Base-by-base conservation (phyloP, 2,329 filamentous ascomycete species). In the Alternaria brassicicola region DNA sequence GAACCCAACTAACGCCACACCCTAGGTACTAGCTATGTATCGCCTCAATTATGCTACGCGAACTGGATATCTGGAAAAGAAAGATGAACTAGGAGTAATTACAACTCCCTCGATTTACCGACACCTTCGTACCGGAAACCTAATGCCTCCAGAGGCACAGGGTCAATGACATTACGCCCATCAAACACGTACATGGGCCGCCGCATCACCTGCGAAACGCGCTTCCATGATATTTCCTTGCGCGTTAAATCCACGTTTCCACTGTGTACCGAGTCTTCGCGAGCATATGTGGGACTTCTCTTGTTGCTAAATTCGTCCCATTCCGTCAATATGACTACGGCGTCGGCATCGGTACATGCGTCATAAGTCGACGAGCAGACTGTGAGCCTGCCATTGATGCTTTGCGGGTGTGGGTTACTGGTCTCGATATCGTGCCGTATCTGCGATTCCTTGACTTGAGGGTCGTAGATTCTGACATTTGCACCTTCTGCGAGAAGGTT, bases 151-250 rank as follows among this genome's bases (percentile, higher is more conserved):
- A 52, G 39, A 43, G 50, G 50, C 38, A 30, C 39, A 33, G 50
- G 26, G 23, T 45, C 50, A 19, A 52, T 39, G 15, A 52, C 30
- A 28, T 52, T 52, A n/a, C 50, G 38, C 30, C 50, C 50, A 23
- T 52, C 50, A 36, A 52, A 52, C 19, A 52, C 50, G 30, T 52
- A 52, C 50, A 52, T 52, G 25, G 49, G 49, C 12, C 38, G 35
- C 6, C 49, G 35, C 49, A 52, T 52, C 7, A 52, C 38, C 36
- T 52, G 49, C 15, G 49, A 42, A 17, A 52, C 26, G 17, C 49
- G 49, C 36, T 41, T 52, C 49, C 49, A 52, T 19, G 47, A 50
- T 30, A 50, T 50, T 31, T 50, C 47, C 25, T 50, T 50, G 25
- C 36, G 25, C 26, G 5, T 30, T 12, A 23, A 13, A 23, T 30